Evolutionary conservation across 1,284 basidiomycete genomes (phyloP), one percentile per base, ranked within the genome.

Genomic region (Ganoderma sinense): DNA sequence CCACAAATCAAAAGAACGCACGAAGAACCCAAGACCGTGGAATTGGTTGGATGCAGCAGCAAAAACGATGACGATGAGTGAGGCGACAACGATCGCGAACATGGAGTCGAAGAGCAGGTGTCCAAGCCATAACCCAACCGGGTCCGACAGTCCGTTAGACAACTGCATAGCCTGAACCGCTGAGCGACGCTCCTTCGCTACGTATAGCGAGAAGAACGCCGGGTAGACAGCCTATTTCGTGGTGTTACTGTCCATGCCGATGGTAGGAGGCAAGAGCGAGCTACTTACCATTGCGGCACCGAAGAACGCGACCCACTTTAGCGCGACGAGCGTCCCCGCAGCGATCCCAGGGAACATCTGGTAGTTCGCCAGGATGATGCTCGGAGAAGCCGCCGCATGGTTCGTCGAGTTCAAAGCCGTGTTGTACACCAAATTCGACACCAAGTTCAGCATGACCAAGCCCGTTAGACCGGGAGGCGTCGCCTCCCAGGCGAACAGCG

Each of bases 181-280:
- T 10, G 89, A 91, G 56, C 85, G 84, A 36, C 88, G 87, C 77
- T 92, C 92, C 72, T 85, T 87, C 20, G 88, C 88, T 7, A 94
- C 91, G 78, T 95, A 95, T 16, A 95, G 78, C 11, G 91, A 85
- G 71, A 91, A 94, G 79, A 95, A 95, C 0, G 94, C 93, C 2
- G 94, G 93, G 78, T 88, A 95, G 0, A 93, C 89, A 20, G 90
- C 85, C 88, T 92, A 74, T 0, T 5, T 6, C 53, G 4, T 16
- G 16, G 39, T 29, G 40, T 43, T 29, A 66, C n/a, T n/a, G n/a
- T n/a, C n/a, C n/a, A n/a, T n/a, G n/a, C n/a, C n/a, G n/a, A n/a
- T n/a, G n/a, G n/a, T n/a, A n/a, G n/a, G n/a, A 64, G 23, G 26
- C 51, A 43, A 36, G 56, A 45, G 62, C 13, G 8, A n/a, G 8